phyloP scores from a whole-genome alignment of 2,329 filamentous ascomycete genomes.

The Epichloe scottii region DNA sequence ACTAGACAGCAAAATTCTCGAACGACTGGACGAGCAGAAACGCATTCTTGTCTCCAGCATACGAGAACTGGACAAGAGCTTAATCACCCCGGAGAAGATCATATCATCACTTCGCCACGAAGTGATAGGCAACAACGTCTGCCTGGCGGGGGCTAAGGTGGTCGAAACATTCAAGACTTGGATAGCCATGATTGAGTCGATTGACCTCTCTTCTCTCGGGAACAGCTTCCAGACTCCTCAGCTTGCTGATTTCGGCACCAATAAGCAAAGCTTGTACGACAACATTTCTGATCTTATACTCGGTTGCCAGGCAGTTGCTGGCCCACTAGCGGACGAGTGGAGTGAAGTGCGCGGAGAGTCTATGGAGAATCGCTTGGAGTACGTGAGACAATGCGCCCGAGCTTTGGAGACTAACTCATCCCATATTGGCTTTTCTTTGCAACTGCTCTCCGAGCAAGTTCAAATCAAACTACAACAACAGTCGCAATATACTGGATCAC shows the following conservation, averaged over 20 bases:
- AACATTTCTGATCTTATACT: slow-evolving; percentile 81
- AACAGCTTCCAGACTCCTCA: slow-evolving; percentile 74
- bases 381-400: slow-evolving; percentile 63
- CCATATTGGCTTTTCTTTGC: slow-evolving; percentile 77
- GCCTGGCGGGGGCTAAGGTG: slow-evolving; percentile 63
- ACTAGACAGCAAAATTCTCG: slow-evolving; percentile 66
- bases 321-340: slow-evolving; percentile 90
- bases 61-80: slow-evolving; percentile 73
- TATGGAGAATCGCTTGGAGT: slow-evolving; percentile 72
- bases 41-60: slow-evolving; percentile 76
- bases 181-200: slow-evolving; percentile 80
- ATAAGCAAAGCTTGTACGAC: slow-evolving; percentile 92
- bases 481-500: slow-evolving; percentile 20
- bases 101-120: slow-evolving; percentile 69
- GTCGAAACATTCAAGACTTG: slow-evolving; percentile 84
- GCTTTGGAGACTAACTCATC: slow-evolving; percentile 78
- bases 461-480: slow-evolving; percentile 39
- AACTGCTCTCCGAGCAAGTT: slow-evolving; percentile 74
- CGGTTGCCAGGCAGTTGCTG: slow-evolving; percentile 81
- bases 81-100: slow-evolving; percentile 67
- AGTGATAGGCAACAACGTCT: slow-evolving; percentile 70
- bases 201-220: slow-evolving; percentile 71
- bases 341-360: slow-evolving; percentile 82
- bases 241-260: slow-evolving; percentile 71
- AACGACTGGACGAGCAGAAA: slow-evolving; percentile 76